Evolutionary conservation across 2,329 filamentous ascomycete genomes (phyloP).

Genomic region (Fusarium sp.): DNA sequence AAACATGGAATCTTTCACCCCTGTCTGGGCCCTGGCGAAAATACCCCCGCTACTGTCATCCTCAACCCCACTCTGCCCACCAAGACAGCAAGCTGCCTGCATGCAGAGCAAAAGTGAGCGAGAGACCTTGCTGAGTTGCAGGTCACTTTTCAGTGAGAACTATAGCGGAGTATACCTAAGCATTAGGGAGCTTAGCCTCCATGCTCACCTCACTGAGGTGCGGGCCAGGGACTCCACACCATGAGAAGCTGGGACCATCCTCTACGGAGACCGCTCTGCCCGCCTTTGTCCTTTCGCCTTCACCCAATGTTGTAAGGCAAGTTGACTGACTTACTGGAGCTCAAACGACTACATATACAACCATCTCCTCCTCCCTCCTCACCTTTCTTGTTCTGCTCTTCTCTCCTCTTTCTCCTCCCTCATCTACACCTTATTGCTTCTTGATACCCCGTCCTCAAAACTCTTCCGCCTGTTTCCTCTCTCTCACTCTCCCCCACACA

Average conservation of each 20-base stretch:
- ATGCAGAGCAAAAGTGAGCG: neutral
- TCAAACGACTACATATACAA: slow-evolving; percentile 42
- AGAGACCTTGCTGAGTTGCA: neutral
- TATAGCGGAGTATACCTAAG: neutral
- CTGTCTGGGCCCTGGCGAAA: slow-evolving; percentile 20
- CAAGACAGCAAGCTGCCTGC: slow-evolving; percentile 4
- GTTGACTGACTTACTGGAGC: neutral
- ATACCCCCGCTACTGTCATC: slow-evolving; percentile 37
- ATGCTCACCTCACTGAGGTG: slow-evolving; percentile 8
- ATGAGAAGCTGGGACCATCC: slow-evolving; percentile 29
- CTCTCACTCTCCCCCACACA: slow-evolving; percentile 6
- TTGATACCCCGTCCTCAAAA: slow-evolving; percentile 41
- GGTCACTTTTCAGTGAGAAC: neutral
- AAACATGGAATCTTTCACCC: slow-evolving; percentile 5
- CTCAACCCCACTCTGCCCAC: slow-evolving; percentile 38
- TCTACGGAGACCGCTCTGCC: slow-evolving; percentile 32
- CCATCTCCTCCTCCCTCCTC: slow-evolving; percentile 33
- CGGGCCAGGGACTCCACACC: slow-evolving; percentile 24
- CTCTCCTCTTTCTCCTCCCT: slow-evolving; percentile 38
- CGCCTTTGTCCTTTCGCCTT: slow-evolving; percentile 12
- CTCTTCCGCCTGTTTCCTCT: slow-evolving; percentile 27
- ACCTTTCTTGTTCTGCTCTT: slow-evolving; percentile 32
- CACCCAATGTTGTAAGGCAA: neutral
- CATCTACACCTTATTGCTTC: slow-evolving; percentile 42
- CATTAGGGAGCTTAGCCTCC: slow-evolving; percentile 21